Conservation (phyloP, 768 basidiomycete species). For the Rhizopogon roseolus region DNA sequence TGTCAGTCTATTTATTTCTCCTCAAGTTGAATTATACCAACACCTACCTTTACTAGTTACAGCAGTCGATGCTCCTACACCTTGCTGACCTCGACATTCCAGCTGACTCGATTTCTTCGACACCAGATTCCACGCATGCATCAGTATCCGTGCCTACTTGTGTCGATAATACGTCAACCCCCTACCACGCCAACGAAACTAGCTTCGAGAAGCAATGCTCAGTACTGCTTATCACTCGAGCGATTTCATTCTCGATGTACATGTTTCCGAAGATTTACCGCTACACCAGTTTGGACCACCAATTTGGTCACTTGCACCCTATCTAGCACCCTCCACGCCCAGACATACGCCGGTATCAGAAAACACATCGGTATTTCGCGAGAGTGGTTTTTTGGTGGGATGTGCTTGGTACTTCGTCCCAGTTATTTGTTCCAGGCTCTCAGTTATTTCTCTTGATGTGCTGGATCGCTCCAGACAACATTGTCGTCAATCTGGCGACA, state of each 20-base stretch:
- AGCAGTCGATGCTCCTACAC: neutral
- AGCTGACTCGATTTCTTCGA: too few relatives aligned
- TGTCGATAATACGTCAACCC: too few relatives aligned
- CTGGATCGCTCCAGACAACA: conserved; percentile 36
- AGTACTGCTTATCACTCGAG: too few relatives aligned
- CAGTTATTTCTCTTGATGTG: conserved; percentile 37
- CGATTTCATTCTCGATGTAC: too few relatives aligned
- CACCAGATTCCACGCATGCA: too few relatives aligned
- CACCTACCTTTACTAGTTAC: neutral
- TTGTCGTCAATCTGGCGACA: conserved; percentile 30
- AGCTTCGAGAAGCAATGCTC: too few relatives aligned
- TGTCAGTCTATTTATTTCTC: neutral
- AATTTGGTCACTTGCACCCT: conserved; percentile 23
- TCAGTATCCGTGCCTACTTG: too few relatives aligned
- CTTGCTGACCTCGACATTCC: conserved; percentile 33
- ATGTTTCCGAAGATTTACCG: neutral
- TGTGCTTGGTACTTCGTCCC: conserved; percentile 24
- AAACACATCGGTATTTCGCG: conserved; percentile 11
- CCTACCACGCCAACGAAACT: too few relatives aligned
- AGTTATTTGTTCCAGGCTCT: conserved; percentile 28
- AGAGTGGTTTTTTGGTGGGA: conserved; percentile 8
- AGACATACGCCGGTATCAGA: conserved; percentile 16
- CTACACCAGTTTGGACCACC: conserved; percentile 20
- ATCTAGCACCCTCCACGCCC: conserved; percentile 18
- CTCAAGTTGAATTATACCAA: neutral